Evolutionary conservation across 768 basidiomycete species (phyloP).

Genomic region (Omphalotus guepiniiformis): DNA sequence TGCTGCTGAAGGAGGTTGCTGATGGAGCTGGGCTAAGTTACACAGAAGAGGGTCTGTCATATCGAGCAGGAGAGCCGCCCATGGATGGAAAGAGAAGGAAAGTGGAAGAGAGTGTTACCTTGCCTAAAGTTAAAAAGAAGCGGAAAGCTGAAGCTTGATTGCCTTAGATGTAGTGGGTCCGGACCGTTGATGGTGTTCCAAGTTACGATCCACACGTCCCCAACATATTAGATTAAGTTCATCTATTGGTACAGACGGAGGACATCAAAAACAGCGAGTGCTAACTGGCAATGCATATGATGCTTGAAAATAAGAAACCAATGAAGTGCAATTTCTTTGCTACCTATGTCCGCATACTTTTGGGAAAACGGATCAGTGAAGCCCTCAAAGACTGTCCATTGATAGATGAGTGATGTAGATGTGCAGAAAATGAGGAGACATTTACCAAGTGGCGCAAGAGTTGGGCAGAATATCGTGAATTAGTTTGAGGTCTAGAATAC

Average conservation of each 20-base stretch:
- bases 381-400: no score
- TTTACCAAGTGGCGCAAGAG: no score
- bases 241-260: neutral
- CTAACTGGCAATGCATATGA: neutral
- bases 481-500: neutral
- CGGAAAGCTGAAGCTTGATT: neutral
- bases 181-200: neutral
- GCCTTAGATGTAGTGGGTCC: neutral
- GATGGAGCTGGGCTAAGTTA: no score
- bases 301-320: neutral
- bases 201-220: neutral
- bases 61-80: no score
- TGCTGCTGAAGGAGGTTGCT: no score
- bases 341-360: no score
- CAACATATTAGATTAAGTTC: neutral
- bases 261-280: slow-evolving; percentile 1
- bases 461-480: slow-evolving; percentile 6
- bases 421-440: no score
- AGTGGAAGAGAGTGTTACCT: neutral
- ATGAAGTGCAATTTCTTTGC: no score
- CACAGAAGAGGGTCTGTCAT: no score
- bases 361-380: no score
- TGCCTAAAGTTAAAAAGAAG: neutral
- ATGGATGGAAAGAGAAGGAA: neutral
- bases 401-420: no score